phyloP scores from a whole-genome alignment of 805 yeast genomes.

The Danielia reshetovae region DNA sequence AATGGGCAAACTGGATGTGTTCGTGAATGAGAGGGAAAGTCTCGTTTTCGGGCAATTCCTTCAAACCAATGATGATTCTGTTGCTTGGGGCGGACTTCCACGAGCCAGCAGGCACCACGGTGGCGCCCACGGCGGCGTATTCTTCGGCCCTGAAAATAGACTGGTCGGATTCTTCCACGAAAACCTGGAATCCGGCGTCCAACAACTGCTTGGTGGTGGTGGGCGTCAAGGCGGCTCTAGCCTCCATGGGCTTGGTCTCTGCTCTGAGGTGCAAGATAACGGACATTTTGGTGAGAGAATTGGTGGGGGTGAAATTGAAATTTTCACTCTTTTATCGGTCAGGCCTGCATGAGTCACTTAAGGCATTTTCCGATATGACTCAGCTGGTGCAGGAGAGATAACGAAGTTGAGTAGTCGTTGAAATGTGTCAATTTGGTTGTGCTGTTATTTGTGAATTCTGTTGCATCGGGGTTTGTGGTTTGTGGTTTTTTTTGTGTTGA shows the following conservation, averaged over 20 bases:
- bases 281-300: conserved; percentile 3
- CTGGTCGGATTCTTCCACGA: conserved; percentile 83
- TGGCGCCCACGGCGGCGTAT: conserved; percentile 77
- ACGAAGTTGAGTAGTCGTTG: no score
- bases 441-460: no score
- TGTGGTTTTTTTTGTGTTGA: no score
- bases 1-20: conserved; percentile 98
- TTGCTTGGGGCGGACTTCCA: conserved; percentile 92
- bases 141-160: conserved; percentile 76
- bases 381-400: neutral
- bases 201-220: conserved; percentile 77
- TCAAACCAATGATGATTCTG: conserved; percentile 86
- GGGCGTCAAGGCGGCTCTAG: conserved; percentile 96
- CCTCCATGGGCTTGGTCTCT: conserved; percentile 95
- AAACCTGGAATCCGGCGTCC: conserved; percentile 84
- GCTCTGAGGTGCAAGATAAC: conserved; percentile 89
- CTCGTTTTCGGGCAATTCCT: conserved; percentile 89
- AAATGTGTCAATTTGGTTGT: no score
- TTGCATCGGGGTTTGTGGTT: no score
- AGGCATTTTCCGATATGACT: neutral
- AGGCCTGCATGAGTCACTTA: no score
- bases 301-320: neutral
- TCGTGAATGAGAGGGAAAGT: conserved; percentile 91
- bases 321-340: neutral
- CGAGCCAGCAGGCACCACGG: conserved; percentile 86